Base-by-base conservation (phyloP, 805 yeast species). In the Geotrichum ghanense region DNA sequence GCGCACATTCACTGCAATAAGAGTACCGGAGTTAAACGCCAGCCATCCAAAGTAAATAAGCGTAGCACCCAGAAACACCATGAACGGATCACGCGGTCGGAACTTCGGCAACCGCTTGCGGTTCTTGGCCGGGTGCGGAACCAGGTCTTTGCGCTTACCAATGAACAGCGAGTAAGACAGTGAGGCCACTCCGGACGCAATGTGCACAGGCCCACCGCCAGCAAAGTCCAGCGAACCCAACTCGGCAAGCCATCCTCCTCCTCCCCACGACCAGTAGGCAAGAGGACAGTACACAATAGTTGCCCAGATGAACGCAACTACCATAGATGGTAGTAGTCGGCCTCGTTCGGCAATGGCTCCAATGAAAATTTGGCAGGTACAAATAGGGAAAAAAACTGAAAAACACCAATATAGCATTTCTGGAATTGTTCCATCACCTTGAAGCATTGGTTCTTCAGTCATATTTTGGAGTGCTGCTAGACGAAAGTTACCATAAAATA, bases 11-110 rank as follows among this genome's bases (percentile, higher is more conserved):
- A 96, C 85, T 61, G 86, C 82, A 66, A 95, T 97, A 44, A 97
- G 84, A 42, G 96, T 86, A 58, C 97, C 97, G 66, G 95, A 96
- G 74, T 92, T 92, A 79, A 92, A 92, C 37, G 96, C 97, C 60
- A 88, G 87, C 98, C 98, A 92, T 31, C 97, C 98, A 59, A 90
- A 88, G 95, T 97, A 90, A 56, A 90, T 75, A 71, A 92, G 84
- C 12, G 85, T 82, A 19, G 97, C 88, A 47, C 98, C 98, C 48
- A 90, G 68, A 16, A 89, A 95, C 49, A 88, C 86, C 42, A 87
- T 77, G 6, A 95, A 76, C 31, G 90, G 95, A 20, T 90, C 83
- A 64, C 92, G 97, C 35, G 98, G 97, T 68, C 79, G 85, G 71
- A 88, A 88, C 63, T 82, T 83, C 51, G 96, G 96, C 55, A 86